Base-by-base conservation (phyloP, 2,329 filamentous ascomycete species). In the Botrytis elliptica region DNA sequence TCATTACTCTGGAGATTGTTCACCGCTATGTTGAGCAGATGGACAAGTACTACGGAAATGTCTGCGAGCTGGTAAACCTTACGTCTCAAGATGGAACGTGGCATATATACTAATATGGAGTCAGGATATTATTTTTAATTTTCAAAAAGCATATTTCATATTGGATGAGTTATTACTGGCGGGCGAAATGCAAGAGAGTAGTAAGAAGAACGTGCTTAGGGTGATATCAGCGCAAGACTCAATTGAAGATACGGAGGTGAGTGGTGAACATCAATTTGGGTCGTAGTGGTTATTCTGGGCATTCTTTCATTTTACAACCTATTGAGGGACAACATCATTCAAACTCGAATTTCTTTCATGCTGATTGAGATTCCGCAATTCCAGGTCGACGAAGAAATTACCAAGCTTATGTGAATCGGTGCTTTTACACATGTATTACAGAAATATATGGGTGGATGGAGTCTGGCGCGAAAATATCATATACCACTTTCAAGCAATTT, bases 1-100 rank as follows among this genome's bases (percentile, higher is more conserved):
- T 99, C 81, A 98, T 98, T 83, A 97, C 94, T 38, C 93, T 99
- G 82, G 96, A 99, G 84, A 94, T 99, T 82, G 97, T 99, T 80
- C 96, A 99, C 84, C 94, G 96, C 84, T 99, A 99, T 83, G 96
- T 99, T 82, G 96, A 99, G 84, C 96, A 99, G 85, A 99, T 99
- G 96, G 96, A 99, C 88, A 99, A 99, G 84, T 99, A 99, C 86
- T 99, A 98, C 84, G 96, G 96, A 84, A 99, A 99, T 83, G 96
- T 99, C 75, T 99, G 96, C 90, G 96, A 99, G 86, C 89, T 99
- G 77, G 72, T 73, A 74, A 55, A 44, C 74, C 33, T 60, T 38
- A 20, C 20, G 33, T 38, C 16, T n/a, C 38, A 40, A 46, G 59
- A 44, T 59, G 20, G 22, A 49, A 36, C 36, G 44, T 57, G 49